Base-by-base conservation (phyloP, 2,329 filamentous ascomycete species). In the Arthrocladium fulminans region DNA sequence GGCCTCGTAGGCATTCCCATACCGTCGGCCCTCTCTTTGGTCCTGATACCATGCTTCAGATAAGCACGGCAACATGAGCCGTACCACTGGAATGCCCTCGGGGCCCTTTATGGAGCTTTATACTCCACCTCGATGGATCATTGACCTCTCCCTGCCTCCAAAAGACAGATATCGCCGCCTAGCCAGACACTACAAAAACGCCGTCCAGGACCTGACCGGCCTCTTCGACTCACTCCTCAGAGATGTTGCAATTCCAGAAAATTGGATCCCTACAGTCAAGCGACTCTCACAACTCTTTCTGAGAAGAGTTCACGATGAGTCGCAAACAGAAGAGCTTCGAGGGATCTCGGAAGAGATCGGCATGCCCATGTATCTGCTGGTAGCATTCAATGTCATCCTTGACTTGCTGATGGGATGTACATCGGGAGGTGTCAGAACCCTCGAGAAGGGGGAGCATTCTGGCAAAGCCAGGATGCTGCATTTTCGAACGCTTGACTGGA, bases 351-450 rank as follows among this genome's bases (percentile, higher is more conserved):
- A 65, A 22, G 68, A 63, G 2, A 71, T 71, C 0, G 73, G 69
- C 0, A 66, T 84, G 2, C 68, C 75, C 1, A 66, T 83, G 60
- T 78, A 80, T 54, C 62, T 83, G 0, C 66, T 84, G 0, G 73
- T 84, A 2, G 73, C 73, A 2, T 73, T 82, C 55, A 84, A 84
- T 55, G 76, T 78, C 1, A 63, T 83, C 1, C 67, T 84, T 1
- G 81, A 85, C 56, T 64, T 77, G 3, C 66, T 84, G 29, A 73
- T 84, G 63, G 81, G 80, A 2, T 84, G 81, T 59, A 83, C 80
- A 1, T 81, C 77, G 51, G 76, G 77, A 19, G 76, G 69, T 13
- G 64, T 63, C 2, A 58, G 59, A 32, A 54, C 54, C 2, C 47
- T 55, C 27, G 51, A 57, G 19, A 24, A 37, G 10, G 51, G 51